These are phyloP conservation scores for Annona squamosa DNA, from an alignment of 164 flowering plant genomes.

Conservation along the genomic window DNA sequence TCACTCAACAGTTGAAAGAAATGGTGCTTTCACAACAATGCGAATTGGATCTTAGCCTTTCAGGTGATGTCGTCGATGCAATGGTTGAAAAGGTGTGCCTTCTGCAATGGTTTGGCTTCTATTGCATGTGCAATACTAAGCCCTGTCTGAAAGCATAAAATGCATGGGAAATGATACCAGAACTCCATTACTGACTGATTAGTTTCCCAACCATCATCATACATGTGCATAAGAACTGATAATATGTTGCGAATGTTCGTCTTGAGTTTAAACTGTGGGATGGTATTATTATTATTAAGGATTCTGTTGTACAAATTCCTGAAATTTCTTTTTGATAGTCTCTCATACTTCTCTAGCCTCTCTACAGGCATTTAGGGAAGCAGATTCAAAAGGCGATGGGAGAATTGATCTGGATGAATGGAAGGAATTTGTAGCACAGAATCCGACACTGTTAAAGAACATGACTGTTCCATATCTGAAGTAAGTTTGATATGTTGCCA, in stretches of 20 bases:
- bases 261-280: too few relatives aligned
- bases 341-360: slow-evolving; percentile 1
- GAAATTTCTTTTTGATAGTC: background rate
- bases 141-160: background rate
- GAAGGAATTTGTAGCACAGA: slow-evolving; percentile 49
- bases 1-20: slow-evolving; percentile 38
- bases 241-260: too few relatives aligned
- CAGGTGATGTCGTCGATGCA: slow-evolving; percentile 56
- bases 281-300: too few relatives aligned
- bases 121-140: background rate
- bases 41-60: slow-evolving; percentile 63
- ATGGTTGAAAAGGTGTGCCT: slow-evolving; percentile 47
- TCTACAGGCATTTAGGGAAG: slow-evolving; percentile 51
- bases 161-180: too few relatives aligned
- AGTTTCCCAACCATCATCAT: too few relatives aligned
- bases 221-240: too few relatives aligned
- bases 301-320: background rate
- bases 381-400: slow-evolving; percentile 66
- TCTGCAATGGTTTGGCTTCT: background rate
- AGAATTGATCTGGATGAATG: slow-evolving; percentile 69
- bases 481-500: slow-evolving; percentile 21
- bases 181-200: too few relatives aligned
- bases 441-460: slow-evolving; percentile 58
- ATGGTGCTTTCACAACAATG: slow-evolving; percentile 79
- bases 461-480: slow-evolving; percentile 74